Conservation (phyloP, 305 asterid genomes). For the Solanum hybrid region DNA sequence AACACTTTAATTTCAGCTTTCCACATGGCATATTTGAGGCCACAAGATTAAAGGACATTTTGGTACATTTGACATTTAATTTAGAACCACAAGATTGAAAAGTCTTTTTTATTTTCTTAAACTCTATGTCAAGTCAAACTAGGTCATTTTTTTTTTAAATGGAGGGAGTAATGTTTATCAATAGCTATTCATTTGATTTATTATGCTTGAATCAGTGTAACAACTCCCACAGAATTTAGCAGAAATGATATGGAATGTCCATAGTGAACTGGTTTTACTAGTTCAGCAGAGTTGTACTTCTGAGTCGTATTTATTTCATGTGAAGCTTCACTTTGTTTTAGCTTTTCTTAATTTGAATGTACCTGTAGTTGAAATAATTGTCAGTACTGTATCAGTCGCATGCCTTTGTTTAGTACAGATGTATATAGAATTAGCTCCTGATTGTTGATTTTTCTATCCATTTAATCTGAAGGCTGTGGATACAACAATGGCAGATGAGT, state of each 20-base stretch:
- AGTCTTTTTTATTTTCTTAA: neutral
- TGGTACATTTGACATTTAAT: neutral
- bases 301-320: neutral
- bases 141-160: neutral
- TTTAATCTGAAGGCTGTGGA: constrained; percentile 43
- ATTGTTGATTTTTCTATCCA: constrained; percentile 10
- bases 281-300: neutral
- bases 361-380: neutral
- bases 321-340: neutral
- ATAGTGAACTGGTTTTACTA: neutral
- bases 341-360: neutral
- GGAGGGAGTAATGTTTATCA: neutral
- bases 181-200: neutral
- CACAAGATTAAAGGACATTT: neutral
- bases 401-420: neutral
- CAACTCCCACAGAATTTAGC: neutral
- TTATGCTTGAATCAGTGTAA: neutral
- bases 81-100: neutral
- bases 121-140: neutral
- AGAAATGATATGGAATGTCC: neutral
- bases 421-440: constrained; percentile 1
- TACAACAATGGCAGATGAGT: constrained; percentile 56
- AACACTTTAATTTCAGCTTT: neutral
- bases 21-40: neutral
- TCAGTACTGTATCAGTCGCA: neutral